Base-by-base conservation (phyloP, 352 stramenopile species). In the Peronospora belbahrii region DNA sequence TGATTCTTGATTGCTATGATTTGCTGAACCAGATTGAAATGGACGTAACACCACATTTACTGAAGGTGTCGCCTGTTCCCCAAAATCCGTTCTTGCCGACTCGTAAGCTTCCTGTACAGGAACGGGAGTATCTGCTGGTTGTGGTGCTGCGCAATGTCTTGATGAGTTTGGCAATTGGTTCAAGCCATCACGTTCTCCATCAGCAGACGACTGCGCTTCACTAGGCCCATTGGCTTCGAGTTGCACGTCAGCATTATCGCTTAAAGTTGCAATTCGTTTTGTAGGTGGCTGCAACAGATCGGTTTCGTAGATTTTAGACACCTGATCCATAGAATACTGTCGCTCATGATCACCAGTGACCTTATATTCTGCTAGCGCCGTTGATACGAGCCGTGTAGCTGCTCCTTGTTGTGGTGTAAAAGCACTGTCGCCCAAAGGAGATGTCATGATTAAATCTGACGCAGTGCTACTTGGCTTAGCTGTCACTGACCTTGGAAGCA, bases 271-370 rank as follows among this genome's bases (percentile, higher is more conserved):
- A 27, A 6, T 32, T 34, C 34, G 33, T 24, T 51, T 52, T 8
- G 23, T 13, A 25, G 33, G 18, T 33, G 45, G 43, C 24, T 62
- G 39, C 9, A 48, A 13, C 3, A n/a, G 4, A 8, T 59, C 42
- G 15, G 6, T 4, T 32, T 1, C 2, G 2, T n/a, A 17, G 17
- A 28, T 42, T 10, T 7, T 13, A 1, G 35, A 23, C 11, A 0
- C 10, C 2, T 35, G 38, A 11, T 49, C 42, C 24, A 13, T 44
- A 28, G 55, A 45, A 15, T 19, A 43, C 4, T 11, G 30, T n/a
- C 55, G 41, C 28, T 68, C 65, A 24, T 39, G 17, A 39, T 11
- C 32, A 28, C 17, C 36, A 23, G 23, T 32, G 0, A 11, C 2
- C 10, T 39, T 48, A 20, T 6, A 20, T 11, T 40, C 24, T 24